Evolutionary conservation across 768 basidiomycete species (phyloP).

Genomic region (Phaffia tasmanica): DNA sequence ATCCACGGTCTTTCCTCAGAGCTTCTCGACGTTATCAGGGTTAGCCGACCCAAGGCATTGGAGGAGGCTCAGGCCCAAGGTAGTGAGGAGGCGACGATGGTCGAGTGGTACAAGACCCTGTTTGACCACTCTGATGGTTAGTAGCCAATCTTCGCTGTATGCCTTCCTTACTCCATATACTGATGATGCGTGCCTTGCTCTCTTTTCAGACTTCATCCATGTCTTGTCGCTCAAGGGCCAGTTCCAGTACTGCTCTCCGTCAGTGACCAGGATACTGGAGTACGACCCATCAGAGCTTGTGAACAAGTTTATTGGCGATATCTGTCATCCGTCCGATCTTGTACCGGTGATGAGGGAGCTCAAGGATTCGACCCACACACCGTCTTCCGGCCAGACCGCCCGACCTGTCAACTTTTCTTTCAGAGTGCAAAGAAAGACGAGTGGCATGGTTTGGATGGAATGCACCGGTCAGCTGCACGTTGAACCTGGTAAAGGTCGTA

Average conservation of each 20-base stretch:
- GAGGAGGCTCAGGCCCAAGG: slow-evolving; percentile 1
- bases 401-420: slow-evolving; percentile 69
- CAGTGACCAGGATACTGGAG: slow-evolving; percentile 64
- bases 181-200: background rate
- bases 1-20: background rate
- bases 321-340: slow-evolving; percentile 80
- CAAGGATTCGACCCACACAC: slow-evolving; percentile 46
- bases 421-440: slow-evolving; percentile 59
- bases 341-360: slow-evolving; percentile 84
- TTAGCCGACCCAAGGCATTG: background rate
- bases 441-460: slow-evolving; percentile 76
- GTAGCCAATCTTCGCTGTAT: slow-evolving; percentile 41
- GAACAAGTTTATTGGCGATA: slow-evolving; percentile 62
- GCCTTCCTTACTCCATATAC: slow-evolving; percentile 36
- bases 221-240: slow-evolving; percentile 85
- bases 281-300: slow-evolving; percentile 76
- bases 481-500: slow-evolving; percentile 86
- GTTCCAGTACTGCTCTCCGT: slow-evolving; percentile 84
- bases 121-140: slow-evolving; percentile 41
- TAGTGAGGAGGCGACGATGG: slow-evolving; percentile 10
- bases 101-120: slow-evolving; percentile 25
- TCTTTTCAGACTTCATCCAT: slow-evolving; percentile 59
- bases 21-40: slow-evolving; percentile 2
- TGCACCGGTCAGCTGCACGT: slow-evolving; percentile 76
- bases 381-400: slow-evolving; percentile 31